Conservation (phyloP, 2,329 filamentous ascomycete genomes). For the Xylariomycetidae sp. region DNA sequence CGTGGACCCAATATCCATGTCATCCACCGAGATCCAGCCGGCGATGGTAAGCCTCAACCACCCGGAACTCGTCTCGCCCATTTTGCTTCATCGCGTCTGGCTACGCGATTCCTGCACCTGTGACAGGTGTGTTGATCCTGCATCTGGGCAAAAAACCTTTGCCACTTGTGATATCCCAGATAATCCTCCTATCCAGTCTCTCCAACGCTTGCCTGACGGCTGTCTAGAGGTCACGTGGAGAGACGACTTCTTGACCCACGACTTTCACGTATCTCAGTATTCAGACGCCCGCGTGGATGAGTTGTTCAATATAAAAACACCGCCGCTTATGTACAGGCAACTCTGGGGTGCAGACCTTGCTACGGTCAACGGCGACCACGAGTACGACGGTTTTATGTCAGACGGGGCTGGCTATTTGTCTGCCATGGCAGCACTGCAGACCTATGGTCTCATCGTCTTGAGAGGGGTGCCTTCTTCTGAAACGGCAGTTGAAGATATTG, state of each 20-base stretch:
- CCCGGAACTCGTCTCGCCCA: too few relatives aligned
- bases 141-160: slow-evolving; percentile 60
- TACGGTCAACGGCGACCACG: slow-evolving; percentile 46
- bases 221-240: slow-evolving; percentile 58
- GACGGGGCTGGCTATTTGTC: slow-evolving; percentile 51
- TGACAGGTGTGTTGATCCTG: slow-evolving; percentile 50
- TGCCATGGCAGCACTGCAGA: slow-evolving; percentile 58
- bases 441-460: slow-evolving; percentile 72
- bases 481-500: slow-evolving; percentile 62
- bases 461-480: slow-evolving; percentile 66
- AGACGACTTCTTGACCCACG: slow-evolving; percentile 33
- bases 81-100: slow-evolving; percentile 18
- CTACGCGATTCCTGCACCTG: slow-evolving; percentile 58
- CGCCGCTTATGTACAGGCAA: not conserved
- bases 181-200: slow-evolving; percentile 32
- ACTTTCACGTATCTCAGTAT: slow-evolving; percentile 30
- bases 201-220: slow-evolving; percentile 26
- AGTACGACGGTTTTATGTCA: slow-evolving; percentile 69
- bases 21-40: too few relatives aligned
- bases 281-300: slow-evolving; percentile 11
- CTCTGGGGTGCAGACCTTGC: slow-evolving; percentile 31
- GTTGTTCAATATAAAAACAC: slow-evolving; percentile 10
- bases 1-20: too few relatives aligned
- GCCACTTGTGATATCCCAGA: slow-evolving; percentile 58
- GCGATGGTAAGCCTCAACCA: too few relatives aligned